phyloP scores from a whole-genome alignment of 2,329 filamentous ascomycete species.

The Nemania bipapillata region DNA sequence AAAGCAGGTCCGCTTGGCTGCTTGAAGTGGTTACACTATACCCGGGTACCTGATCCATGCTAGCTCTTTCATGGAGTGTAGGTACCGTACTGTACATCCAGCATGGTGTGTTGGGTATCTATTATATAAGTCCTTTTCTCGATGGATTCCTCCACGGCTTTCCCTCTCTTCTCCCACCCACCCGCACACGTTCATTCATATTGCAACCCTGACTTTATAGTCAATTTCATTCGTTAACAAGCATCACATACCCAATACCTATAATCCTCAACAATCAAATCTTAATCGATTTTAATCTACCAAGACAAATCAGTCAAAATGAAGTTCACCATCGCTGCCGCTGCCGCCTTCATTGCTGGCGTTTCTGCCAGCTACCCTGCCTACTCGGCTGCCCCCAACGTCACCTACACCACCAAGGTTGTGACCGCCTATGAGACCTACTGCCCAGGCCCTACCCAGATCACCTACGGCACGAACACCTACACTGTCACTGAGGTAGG shows the following conservation, averaged over 20 bases:
- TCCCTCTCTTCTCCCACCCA: conserved; percentile 54
- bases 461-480: conserved; percentile 72
- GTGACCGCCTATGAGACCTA: conserved; percentile 75
- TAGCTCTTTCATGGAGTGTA: conserved; percentile 21
- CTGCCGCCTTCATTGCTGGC: conserved; percentile 65
- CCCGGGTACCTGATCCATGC: conserved; percentile 11
- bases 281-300: conserved; percentile 49
- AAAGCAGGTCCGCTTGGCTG: conserved; percentile 25
- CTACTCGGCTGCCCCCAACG: conserved; percentile 54
- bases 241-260: conserved; percentile 48
- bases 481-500: conserved; percentile 74
- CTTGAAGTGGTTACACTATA: conserved; percentile 24
- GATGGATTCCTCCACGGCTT: conserved; percentile 44
- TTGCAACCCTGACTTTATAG: conserved; percentile 63
- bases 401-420: conserved; percentile 73
- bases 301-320: conserved; percentile 68
- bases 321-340: conserved; percentile 69
- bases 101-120: not conserved
- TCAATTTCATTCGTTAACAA: conserved; percentile 68
- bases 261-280: conserved; percentile 50
- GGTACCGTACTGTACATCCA: not conserved
- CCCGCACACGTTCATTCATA: conserved; percentile 63
- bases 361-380: conserved; percentile 45
- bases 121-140: conserved; percentile 36
- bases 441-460: conserved; percentile 74